Percentiles rank a stretch among this genome's conserved stretches.
phyloP scores from a whole-genome alignment of 768 basidiomycete species.

The Psilocybe cyanescens region DNA sequence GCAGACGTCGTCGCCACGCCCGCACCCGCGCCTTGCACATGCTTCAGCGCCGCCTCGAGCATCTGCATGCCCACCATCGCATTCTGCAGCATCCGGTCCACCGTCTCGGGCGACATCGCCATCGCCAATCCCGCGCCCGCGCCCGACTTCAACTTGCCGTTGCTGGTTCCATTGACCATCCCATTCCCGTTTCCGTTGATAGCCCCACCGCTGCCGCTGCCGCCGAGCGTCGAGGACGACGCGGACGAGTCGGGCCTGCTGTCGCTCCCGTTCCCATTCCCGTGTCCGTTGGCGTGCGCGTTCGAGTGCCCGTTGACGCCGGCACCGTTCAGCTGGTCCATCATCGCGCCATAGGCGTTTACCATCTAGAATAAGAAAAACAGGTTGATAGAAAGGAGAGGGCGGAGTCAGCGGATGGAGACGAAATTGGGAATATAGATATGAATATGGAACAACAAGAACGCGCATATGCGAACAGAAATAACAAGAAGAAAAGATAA shows the following conservation, averaged over 20 bases:
- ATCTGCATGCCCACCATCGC: conserved; percentile 46
- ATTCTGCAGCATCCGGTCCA: conserved; percentile 47
- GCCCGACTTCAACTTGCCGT: neutral
- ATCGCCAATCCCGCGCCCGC: neutral
- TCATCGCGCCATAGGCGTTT: conserved; percentile 33
- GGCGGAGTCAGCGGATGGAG: neutral
- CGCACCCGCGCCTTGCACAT: conserved; percentile 15
- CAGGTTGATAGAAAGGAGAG: neutral
- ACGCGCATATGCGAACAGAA: neutral
- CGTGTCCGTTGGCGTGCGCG: neutral
- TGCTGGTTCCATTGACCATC: neutral
- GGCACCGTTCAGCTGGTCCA: conserved; percentile 22
- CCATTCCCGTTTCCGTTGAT: neutral
- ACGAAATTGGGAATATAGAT: no score
- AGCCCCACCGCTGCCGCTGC: neutral
- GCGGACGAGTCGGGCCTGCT: conserved; percentile 22
- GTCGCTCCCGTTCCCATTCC: conserved; percentile 1
- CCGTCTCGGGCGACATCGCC: conserved; percentile 30
- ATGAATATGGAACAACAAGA: neutral
- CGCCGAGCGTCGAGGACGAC: conserved; percentile 15
- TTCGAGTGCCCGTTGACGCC: neutral
- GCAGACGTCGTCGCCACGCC: neutral
- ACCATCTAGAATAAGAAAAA: neutral
- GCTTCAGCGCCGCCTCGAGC: conserved; percentile 43
- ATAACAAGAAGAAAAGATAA: neutral